Conservation (phyloP, 1,284 basidiomycete genomes). For the Moniliophthora roreri region DNA sequence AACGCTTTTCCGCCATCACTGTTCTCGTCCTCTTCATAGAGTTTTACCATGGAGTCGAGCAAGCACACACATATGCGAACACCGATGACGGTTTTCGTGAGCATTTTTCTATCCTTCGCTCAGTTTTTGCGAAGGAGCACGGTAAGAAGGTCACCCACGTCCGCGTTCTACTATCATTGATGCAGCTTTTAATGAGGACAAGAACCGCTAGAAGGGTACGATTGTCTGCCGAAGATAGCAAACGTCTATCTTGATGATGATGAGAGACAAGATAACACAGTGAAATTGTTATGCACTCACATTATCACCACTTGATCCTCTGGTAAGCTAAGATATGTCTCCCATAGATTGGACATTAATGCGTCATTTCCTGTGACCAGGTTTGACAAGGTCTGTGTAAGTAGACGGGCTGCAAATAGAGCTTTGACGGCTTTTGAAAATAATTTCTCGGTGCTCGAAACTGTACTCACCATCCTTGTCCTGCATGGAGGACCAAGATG, state of each 20-base stretch:
- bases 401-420: constrained; percentile 52
- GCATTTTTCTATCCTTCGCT: constrained; percentile 40
- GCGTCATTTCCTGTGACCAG: constrained; percentile 67
- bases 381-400: constrained; percentile 74
- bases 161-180: constrained; percentile 51
- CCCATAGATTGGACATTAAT: constrained; percentile 59
- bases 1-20: constrained; percentile 66
- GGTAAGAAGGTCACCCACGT: constrained; percentile 45
- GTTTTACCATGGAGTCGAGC: constrained; percentile 64
- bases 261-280: constrained; percentile 16
- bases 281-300: constrained; percentile 42
- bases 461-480: constrained; percentile 49
- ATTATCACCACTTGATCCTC: constrained; percentile 75
- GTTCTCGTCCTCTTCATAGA: constrained; percentile 65
- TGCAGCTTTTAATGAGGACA: constrained; percentile 73
- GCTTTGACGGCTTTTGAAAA: constrained; percentile 36
- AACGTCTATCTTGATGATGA: constrained; percentile 52
- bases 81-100: constrained; percentile 53
- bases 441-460: not conserved
- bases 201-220: constrained; percentile 62
- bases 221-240: constrained; percentile 67
- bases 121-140: not conserved
- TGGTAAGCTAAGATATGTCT: constrained; percentile 59
- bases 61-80: constrained; percentile 59
- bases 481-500: constrained; percentile 63